Evolutionary conservation across 1,284 basidiomycete genomes (phyloP), one percentile per base, ranked within the genome.

Genomic region (Phylloboletellus chloephorus): DNA sequence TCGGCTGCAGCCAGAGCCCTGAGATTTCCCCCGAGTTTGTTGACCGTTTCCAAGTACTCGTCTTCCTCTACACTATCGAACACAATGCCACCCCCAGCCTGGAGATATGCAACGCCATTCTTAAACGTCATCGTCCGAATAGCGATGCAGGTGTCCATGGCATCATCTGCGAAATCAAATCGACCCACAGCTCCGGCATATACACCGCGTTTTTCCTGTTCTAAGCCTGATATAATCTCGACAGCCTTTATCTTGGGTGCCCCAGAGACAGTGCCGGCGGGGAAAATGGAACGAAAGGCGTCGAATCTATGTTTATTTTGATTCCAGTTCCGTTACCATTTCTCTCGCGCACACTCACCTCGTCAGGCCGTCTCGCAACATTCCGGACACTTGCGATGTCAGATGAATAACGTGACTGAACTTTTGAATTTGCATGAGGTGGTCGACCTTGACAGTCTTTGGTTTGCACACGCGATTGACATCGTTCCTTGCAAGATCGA

Each of bases 171-270:
- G 66, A 97, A 98, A 64, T 98, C 94, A 63, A 96, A 98, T 39
- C 93, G 82, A 11, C 96, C 96, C 12, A 98, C 93, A 1, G 93
- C 96, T 29, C 96, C 96, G 5, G 94, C 96, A 56, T 99, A 99
- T 6, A 98, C 87, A 17, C 95, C 95, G 25, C 96, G 76, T 35
- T 83, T 79, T 64, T 98, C 92, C 58, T 84, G 74, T 63, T 98
- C 96, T 32, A 98, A 68, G 13, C 82, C 82, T 10, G 82, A 83
- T 28, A 99, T 73, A 24, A 99, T 82, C 63, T 98, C 92, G 52
- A 99, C 92, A 1, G 96, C 96, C 61, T 96, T 95, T 66, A 99
- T 93, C 68, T 99, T 99, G 2, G 96, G 96, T 21, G 96, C 96
- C 11, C 96, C 96, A 0, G 92, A 96, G n/a, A 99, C 95, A 2